Evolutionary conservation across 2,329 filamentous ascomycete genomes (phyloP).

Genomic region (Calonectria pteridis): DNA sequence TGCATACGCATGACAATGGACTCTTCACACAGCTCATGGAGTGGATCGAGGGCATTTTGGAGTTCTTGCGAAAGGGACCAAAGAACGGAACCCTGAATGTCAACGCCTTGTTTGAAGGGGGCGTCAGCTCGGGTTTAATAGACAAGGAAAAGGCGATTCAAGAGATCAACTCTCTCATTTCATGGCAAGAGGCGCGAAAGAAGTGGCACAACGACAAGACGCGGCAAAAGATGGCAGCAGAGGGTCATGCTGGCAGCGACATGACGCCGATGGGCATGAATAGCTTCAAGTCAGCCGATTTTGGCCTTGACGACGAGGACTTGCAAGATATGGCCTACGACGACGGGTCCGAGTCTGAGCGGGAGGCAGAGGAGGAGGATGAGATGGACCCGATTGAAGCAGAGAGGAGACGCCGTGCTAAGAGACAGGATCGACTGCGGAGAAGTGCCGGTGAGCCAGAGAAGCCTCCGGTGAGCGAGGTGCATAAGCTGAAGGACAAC

Average conservation of each 20-base stretch:
- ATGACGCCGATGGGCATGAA: constrained; percentile 65
- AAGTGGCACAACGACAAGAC: constrained; percentile 99
- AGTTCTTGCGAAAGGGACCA: constrained; percentile 90
- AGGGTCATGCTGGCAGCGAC: constrained; percentile 64
- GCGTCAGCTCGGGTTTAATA: constrained; percentile 74
- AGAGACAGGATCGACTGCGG: constrained; percentile 83
- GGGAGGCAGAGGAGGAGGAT: constrained; percentile 81
- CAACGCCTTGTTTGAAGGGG: constrained; percentile 91
- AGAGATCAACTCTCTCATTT: constrained; percentile 88
- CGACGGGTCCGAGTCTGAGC: constrained; percentile 74
- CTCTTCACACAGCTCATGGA: constrained; percentile 96
- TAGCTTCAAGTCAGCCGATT: constrained; percentile 82
- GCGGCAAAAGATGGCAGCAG: constrained; percentile 97
- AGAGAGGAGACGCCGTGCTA: constrained; percentile 82
- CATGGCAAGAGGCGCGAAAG: constrained; percentile 95
- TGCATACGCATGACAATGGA: constrained; percentile 96
- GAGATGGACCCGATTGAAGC: constrained; percentile 89
- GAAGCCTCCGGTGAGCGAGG: constrained; percentile 84
- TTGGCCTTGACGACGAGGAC: constrained; percentile 89
- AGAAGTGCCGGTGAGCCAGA: constrained; percentile 85
- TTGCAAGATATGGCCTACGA: constrained; percentile 88
- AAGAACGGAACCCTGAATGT: constrained; percentile 90
- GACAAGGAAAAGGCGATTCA: constrained; percentile 78
- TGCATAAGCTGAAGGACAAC: constrained; percentile 82
- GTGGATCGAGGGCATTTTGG: constrained; percentile 95